Base-by-base conservation (phyloP, 352 stramenopile genomes). In the Phytophthora capsici region DNA sequence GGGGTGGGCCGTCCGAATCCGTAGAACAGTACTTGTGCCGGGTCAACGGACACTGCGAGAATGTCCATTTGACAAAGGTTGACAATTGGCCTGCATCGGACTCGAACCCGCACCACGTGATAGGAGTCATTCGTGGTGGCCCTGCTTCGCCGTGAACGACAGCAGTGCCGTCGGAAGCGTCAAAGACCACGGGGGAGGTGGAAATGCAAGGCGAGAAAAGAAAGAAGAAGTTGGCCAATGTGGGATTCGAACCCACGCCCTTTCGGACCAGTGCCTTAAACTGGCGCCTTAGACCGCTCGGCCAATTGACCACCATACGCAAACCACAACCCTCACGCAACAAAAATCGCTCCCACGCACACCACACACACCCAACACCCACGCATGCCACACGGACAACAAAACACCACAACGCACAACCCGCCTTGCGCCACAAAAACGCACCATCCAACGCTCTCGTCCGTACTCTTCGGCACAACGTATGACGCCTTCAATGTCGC, bases 181-280 rank as follows among this genome's bases (percentile, higher is more conserved):
- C n/a, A 1, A 4, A 45, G 20, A 26, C 6, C 1, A n/a, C 38
- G 38, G 13, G 20, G 20, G 25, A 20, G 6, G 0, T 20, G 5
- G 2, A 28, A 48, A 12, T 3, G 12, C 25, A 56, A 10, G 9
- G 28, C 17, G 30, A 40, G 4, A 23, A 57, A 47, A 57, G 49
- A 32, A 57, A 57, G 49, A 57, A 57, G 19, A 56, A 30, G 41
- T 52, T 57, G 34, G 23, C 28, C 30, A 47, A 61, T 61, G 53
- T 51, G 43, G 40, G 53, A 61, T 52, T 52, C 57, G 48, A 65
- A 57, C 46, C 38, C 57, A 65, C 46, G 48, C 48, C 48, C 26
- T 54, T 43, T 58, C 23, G 46, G 47, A 54, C 47, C 47, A 54
- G 47, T 54, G 47, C 47, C 47, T 54, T 54, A 54, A 54, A 54